Conservation (phyloP, 2,329 filamentous ascomycete genomes). For the Fusarium devonianum region DNA sequence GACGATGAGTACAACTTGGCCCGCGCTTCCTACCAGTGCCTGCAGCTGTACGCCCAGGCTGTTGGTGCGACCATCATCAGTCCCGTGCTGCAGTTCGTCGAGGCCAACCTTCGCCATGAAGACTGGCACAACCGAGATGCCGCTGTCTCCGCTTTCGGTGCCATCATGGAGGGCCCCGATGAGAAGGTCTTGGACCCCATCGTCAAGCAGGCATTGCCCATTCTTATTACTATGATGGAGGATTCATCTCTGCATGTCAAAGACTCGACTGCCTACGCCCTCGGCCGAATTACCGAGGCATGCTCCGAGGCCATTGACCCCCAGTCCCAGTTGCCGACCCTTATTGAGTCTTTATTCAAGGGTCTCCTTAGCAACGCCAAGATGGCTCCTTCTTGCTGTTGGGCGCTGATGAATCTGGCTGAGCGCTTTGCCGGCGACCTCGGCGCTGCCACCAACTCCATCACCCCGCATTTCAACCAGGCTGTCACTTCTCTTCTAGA, state of each 20-base stretch:
- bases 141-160: conserved; percentile 94
- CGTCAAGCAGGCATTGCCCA: conserved; percentile 92
- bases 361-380: conserved; percentile 90
- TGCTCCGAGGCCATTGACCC: conserved; percentile 93
- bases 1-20: conserved; percentile 99
- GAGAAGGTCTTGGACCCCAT: conserved; percentile 91
- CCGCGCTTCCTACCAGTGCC: conserved; percentile 92
- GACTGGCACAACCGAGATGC: conserved; percentile 97
- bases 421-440: conserved; percentile 92
- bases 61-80: conserved; percentile 85
- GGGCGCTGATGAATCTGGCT: conserved; percentile 97
- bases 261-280: conserved; percentile 94
- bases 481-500: conserved; percentile 85
- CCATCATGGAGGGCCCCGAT: conserved; percentile 98
- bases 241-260: conserved; percentile 89
- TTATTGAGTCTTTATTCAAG: conserved; percentile 89
- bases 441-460: conserved; percentile 77
- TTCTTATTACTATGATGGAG: conserved; percentile 91
- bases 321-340: conserved; percentile 77
- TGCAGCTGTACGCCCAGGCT: conserved; percentile 94
- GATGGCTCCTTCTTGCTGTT: conserved; percentile 98
- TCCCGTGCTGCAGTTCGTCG: conserved; percentile 89
- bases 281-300: conserved; percentile 94
- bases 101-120: conserved; percentile 85
- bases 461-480: conserved; percentile 92